A percentile compares a stretch with the other conserved stretches of the same genome.
Conservation (phyloP, 2,329 filamentous ascomycete genomes). For the Cercospora nicotianae region DNA sequence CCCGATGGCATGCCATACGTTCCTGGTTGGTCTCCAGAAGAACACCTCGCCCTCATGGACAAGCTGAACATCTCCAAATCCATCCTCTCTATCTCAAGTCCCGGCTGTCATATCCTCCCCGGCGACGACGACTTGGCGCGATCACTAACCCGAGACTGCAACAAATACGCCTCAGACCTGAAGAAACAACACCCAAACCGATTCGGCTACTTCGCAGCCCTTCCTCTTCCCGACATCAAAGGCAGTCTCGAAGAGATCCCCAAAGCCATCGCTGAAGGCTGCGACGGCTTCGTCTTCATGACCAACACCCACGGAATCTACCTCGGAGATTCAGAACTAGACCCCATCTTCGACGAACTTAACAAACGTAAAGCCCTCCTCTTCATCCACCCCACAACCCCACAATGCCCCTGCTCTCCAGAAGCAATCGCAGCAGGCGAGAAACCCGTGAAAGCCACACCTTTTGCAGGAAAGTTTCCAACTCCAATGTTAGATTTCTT, state of each 20-base stretch:
- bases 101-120: conserved; percentile 52
- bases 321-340: conserved; percentile 50
- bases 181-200: conserved; percentile 41
- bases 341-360: conserved; percentile 51
- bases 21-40: conserved; percentile 47
- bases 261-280: conserved; percentile 44
- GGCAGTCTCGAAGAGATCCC: conserved; percentile 52
- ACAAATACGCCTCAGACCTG: conserved; percentile 44
- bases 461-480: conserved; percentile 43
- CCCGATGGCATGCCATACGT: conserved; percentile 53
- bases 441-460: conserved; percentile 38
- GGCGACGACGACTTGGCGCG: conserved; percentile 41
- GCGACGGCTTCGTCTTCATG: conserved; percentile 54
- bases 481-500: conserved; percentile 54
- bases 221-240: conserved; percentile 54
- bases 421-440: conserved; percentile 22
- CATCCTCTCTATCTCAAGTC: conserved; percentile 57
- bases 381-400: conserved; percentile 59
- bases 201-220: conserved; percentile 56
- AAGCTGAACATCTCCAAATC: conserved; percentile 52
- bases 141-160: conserved; percentile 44
- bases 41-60: conserved; percentile 55
- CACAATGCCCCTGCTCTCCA: conserved; percentile 40
- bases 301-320: conserved; percentile 57
- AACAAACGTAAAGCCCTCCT: conserved; percentile 50